Evolutionary conservation across 495 filamentous ascomycete genomes (phyloP).

Genomic region (Lophiostoma macrostomum): DNA sequence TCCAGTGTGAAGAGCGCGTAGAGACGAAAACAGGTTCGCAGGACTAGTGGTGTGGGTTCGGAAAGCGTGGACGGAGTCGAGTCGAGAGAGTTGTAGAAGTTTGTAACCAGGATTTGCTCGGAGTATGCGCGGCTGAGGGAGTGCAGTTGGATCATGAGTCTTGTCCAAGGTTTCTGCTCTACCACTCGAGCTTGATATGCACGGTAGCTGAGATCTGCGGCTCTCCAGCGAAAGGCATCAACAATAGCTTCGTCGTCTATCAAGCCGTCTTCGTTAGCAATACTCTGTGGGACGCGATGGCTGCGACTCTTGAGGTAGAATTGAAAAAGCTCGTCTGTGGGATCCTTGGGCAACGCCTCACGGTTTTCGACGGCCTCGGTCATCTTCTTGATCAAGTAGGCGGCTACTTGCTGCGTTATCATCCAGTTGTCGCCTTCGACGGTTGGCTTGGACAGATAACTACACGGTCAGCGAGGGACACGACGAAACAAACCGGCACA

Average conservation of each 20-base stretch:
- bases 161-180: conserved; percentile 48
- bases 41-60: conserved; percentile 22
- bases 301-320: conserved; percentile 30
- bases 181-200: conserved; percentile 46
- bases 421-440: conserved; percentile 57
- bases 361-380: conserved; percentile 36
- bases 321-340: conserved; percentile 34
- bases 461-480: background rate
- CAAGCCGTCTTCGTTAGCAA: conserved; percentile 20
- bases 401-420: conserved; percentile 51
- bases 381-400: conserved; percentile 52
- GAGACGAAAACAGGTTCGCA: conserved; percentile 45
- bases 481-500: background rate
- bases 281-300: conserved; percentile 16
- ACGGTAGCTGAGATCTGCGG: conserved; percentile 44
- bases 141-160: conserved; percentile 47
- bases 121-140: conserved; percentile 50
- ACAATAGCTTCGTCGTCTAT: conserved; percentile 43
- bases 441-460: conserved; percentile 49
- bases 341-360: conserved; percentile 32
- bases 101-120: conserved; percentile 46
- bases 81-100: conserved; percentile 42
- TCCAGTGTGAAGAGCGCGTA: conserved; percentile 48
- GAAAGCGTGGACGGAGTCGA: conserved; percentile 29
- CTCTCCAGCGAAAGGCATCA: conserved; percentile 45